Evolutionary conservation across 2,329 filamentous ascomycete species (phyloP).

Genomic region (Chrysoporthe deuterocubensis): DNA sequence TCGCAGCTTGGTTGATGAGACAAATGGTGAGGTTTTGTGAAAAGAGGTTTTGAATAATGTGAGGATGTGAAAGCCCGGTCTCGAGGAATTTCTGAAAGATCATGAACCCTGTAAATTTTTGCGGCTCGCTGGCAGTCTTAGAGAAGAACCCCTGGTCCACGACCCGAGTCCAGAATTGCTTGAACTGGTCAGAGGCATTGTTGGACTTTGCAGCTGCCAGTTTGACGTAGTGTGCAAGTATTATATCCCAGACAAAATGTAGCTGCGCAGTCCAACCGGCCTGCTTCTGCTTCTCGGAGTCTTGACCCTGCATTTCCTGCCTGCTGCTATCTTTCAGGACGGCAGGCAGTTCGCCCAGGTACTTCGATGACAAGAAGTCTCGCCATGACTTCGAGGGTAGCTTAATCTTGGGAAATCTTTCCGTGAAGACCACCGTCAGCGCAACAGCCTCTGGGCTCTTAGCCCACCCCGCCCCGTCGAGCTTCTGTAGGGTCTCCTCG

Average conservation of each 20-base stretch:
- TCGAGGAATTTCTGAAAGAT: conserved; percentile 78
- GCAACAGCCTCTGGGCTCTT: conserved; percentile 88
- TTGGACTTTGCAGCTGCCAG: conserved; percentile 37
- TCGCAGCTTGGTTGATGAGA: conserved; percentile 80
- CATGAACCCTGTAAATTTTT: conserved; percentile 91
- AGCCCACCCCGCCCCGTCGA: conserved; percentile 68
- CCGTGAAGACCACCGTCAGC: conserved; percentile 77
- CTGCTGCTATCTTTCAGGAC: conserved; percentile 77
- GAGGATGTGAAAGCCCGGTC: conserved; percentile 51
- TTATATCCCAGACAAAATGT: conserved; percentile 85
- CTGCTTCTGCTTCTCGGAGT: conserved; percentile 45
- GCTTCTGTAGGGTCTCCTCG: conserved; percentile 63
- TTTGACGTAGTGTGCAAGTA: conserved; percentile 62
- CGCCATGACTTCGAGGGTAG: conserved; percentile 76
- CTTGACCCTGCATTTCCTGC: conserved; percentile 49
- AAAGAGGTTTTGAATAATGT: conserved; percentile 66
- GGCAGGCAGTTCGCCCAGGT: conserved; percentile 70
- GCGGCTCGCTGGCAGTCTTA: conserved; percentile 78
- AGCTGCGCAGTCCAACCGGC: conserved; percentile 78
- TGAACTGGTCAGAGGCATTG: conserved; percentile 57
- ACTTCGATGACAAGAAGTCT: conserved; percentile 73
- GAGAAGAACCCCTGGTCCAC: conserved; percentile 89
- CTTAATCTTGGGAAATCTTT: conserved; percentile 65
- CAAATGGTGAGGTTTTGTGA: conserved; percentile 82
- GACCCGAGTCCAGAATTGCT: conserved; percentile 82